Percentiles rank a stretch among this genome's conserved stretches.
Evolutionary conservation across 2,329 filamentous ascomycete species (phyloP).

Genomic region (Rhinocladiella similis): DNA sequence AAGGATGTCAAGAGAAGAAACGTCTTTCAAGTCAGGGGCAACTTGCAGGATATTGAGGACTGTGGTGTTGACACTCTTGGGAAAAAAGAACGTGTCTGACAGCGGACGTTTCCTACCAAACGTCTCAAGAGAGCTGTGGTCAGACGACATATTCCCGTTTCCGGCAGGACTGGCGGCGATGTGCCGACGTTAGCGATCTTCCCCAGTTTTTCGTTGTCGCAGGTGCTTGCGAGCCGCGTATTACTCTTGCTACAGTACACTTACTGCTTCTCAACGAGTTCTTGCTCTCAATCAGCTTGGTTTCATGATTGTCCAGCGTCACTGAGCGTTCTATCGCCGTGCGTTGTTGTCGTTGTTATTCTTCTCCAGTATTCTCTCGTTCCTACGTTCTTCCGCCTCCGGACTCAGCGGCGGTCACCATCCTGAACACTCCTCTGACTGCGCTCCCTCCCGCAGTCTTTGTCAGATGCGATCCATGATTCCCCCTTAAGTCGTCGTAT

Average conservation of each 20-base stretch:
- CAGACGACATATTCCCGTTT: background rate
- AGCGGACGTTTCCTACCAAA: too few relatives aligned
- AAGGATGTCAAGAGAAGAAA: too few relatives aligned
- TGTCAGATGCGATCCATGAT: conserved; percentile 13
- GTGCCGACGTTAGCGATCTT: background rate
- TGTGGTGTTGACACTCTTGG: too few relatives aligned
- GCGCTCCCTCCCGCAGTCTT: background rate
- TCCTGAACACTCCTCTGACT: background rate
- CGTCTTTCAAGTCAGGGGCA: too few relatives aligned
- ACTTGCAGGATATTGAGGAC: too few relatives aligned
- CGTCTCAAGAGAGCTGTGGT: background rate
- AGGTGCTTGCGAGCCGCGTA: background rate
- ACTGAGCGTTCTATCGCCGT: background rate
- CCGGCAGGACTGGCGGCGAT: background rate
- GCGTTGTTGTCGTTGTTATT: background rate
- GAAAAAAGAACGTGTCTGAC: too few relatives aligned
- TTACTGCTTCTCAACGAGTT: too few relatives aligned
- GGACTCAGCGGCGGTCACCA: background rate
- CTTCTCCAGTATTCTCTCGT: background rate
- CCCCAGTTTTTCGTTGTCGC: background rate
- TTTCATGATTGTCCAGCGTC: too few relatives aligned
- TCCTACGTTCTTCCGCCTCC: background rate
- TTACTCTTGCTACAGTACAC: background rate
- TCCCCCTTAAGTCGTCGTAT: background rate
- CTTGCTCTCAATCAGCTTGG: too few relatives aligned